phyloP scores from a whole-genome alignment of 192 early-diverging fungal genomes.

The Jimgerdemannia lactiflua region DNA sequence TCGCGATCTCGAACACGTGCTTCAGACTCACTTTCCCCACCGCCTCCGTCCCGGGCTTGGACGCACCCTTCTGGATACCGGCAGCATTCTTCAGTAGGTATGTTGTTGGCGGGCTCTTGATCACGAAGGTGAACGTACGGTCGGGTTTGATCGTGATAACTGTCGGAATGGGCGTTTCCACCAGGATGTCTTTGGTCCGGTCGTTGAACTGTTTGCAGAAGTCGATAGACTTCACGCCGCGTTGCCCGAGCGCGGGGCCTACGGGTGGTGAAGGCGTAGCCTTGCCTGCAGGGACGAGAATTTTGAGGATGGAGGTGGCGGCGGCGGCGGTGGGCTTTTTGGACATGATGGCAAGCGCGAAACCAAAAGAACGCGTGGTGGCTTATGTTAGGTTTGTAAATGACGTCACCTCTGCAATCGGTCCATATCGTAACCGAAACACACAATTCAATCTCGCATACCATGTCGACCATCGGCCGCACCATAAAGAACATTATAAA shows the following conservation, averaged over 20 bases:
- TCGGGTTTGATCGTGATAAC: constrained; percentile 88
- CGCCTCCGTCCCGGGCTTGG: constrained; percentile 70
- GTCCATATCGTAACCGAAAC: background rate
- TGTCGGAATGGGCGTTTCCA: constrained; percentile 81
- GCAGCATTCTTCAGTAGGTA: constrained; percentile 88
- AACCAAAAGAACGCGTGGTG: background rate
- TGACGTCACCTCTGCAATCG: no score
- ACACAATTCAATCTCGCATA: background rate
- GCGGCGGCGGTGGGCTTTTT: constrained; percentile 27
- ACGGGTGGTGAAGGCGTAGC: constrained; percentile 92
- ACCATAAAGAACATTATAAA: constrained; percentile 53
- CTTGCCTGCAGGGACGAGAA: constrained; percentile 89
- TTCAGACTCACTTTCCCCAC: constrained; percentile 86
- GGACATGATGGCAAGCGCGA: constrained; percentile 21
- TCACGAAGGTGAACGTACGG: constrained; percentile 86
- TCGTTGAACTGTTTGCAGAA: constrained; percentile 99
- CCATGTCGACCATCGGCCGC: constrained; percentile 50
- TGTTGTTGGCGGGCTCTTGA: constrained; percentile 83
- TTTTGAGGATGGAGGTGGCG: constrained; percentile 53
- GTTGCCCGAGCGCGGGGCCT: constrained; percentile 93
- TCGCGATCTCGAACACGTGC: constrained; percentile 93
- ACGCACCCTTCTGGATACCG: constrained; percentile 82
- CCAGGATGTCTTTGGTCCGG: constrained; percentile 78
- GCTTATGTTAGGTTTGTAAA: background rate
- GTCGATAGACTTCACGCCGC: constrained; percentile 97